These are phyloP conservation scores for Malania oleifera DNA, from an alignment of 164 flowering plant species.

Conservation along the genomic window DNA sequence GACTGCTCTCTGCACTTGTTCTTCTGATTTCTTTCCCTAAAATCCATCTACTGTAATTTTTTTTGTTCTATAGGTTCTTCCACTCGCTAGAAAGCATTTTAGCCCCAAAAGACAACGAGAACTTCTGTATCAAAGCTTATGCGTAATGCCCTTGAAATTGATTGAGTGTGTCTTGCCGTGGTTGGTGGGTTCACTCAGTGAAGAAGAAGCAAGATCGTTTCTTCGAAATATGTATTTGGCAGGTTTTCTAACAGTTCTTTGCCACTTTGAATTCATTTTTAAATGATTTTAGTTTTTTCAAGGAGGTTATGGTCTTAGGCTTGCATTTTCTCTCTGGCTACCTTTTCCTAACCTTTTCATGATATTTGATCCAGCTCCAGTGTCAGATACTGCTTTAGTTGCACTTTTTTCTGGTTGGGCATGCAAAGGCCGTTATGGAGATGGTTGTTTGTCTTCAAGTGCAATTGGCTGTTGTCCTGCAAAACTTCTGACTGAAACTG, in stretches of 20 bases:
- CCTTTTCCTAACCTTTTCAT: slow-evolving; percentile 7
- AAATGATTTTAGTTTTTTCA: not conserved
- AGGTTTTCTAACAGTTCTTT: slow-evolving; percentile 36
- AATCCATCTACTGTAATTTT: slow-evolving; percentile 9
- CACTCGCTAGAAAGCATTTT: slow-evolving; percentile 81
- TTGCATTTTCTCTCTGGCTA: not conserved
- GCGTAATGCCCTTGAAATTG: slow-evolving; percentile 87
- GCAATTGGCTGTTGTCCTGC: slow-evolving; percentile 58
- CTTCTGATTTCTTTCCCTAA: not conserved
- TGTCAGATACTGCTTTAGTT: slow-evolving; percentile 70
- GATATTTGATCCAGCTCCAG: slow-evolving; percentile 64
- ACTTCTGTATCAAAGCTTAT: slow-evolving; percentile 78
- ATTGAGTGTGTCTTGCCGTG: slow-evolving; percentile 90
- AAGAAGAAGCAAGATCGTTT: slow-evolving; percentile 65
- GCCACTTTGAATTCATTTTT: no score
- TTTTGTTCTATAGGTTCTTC: slow-evolving; percentile 92
- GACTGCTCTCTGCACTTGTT: not conserved
- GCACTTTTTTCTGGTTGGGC: slow-evolving; percentile 97
- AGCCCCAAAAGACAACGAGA: slow-evolving; percentile 61
- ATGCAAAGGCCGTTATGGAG: slow-evolving; percentile 64
- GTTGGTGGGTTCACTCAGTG: slow-evolving; percentile 66
- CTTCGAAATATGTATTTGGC: slow-evolving; percentile 81
- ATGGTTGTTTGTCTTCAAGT: slow-evolving; percentile 57
- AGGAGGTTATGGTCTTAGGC: not conserved
- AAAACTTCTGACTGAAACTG: slow-evolving; percentile 24